phyloP scores from a whole-genome alignment of 2,329 filamentous ascomycete species.

The Aspergillus latus region DNA sequence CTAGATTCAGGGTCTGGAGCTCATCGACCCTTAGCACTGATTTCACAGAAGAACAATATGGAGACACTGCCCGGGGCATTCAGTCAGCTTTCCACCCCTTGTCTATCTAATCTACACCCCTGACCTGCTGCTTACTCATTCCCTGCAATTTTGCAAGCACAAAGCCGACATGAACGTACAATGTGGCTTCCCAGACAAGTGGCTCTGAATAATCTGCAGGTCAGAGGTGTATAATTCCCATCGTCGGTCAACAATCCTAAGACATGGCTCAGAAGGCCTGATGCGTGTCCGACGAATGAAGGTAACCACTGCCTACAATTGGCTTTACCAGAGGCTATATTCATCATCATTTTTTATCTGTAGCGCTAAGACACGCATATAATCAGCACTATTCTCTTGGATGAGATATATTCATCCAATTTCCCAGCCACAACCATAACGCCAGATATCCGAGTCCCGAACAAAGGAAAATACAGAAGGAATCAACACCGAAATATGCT shows the following conservation, averaged over 20 bases:
- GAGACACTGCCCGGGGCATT: too few relatives aligned
- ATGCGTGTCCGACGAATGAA: background rate
- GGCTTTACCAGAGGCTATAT: background rate
- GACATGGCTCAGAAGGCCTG: background rate
- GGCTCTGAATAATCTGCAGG: too few relatives aligned
- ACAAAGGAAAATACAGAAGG: constrained; percentile 4
- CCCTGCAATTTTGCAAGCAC: too few relatives aligned
- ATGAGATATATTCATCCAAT: constrained; percentile 3
- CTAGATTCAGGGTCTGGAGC: background rate
- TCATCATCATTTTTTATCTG: constrained; percentile 9
- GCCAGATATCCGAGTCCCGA: background rate
- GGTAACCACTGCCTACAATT: background rate
- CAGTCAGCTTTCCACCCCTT: too few relatives aligned
- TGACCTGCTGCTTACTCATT: too few relatives aligned
- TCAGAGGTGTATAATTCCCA: too few relatives aligned
- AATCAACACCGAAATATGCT: constrained; percentile 19
- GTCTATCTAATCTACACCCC: too few relatives aligned
- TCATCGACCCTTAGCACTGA: background rate
- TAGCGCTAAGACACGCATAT: constrained; percentile 4
- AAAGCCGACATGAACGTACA: too few relatives aligned
- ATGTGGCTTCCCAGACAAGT: too few relatives aligned
- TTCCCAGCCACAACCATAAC: background rate
- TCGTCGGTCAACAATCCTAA: too few relatives aligned
- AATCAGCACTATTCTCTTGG: constrained; percentile 1
- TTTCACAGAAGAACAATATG: background rate